Evolutionary conservation across 257 asterid genomes (phyloP).

Genomic region (Echites panduratus): DNA sequence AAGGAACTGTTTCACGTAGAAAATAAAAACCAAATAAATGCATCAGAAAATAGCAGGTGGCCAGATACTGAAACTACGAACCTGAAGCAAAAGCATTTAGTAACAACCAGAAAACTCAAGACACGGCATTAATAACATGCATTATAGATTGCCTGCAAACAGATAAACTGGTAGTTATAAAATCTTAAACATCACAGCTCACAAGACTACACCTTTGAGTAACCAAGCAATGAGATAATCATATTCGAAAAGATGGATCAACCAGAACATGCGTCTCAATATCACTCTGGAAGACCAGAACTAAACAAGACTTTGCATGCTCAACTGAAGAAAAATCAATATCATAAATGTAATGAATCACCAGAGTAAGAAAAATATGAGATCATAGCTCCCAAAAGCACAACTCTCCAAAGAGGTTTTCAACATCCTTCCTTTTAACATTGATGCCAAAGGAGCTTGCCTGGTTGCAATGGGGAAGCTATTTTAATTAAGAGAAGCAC

Average conservation of each 20-base stretch:
- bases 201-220: neutral
- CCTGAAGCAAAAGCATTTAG: neutral
- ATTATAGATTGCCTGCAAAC: neutral
- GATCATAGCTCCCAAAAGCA: neutral
- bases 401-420: neutral
- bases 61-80: neutral
- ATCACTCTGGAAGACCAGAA: neutral
- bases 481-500: too few species aligned
- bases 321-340: too few species aligned
- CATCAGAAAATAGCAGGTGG: conserved; percentile 16
- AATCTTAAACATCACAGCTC: neutral
- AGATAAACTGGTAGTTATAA: conserved; percentile 3
- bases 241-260: neutral
- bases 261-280: neutral
- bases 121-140: neutral
- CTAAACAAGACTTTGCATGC: neutral
- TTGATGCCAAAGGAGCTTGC: too few species aligned
- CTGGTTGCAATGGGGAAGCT: too few species aligned
- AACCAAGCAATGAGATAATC: neutral
- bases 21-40: conserved; percentile 10
- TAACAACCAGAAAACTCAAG: neutral
- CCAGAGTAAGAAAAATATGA: neutral
- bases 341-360: neutral
- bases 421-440: neutral
- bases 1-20: conserved; percentile 70